phyloP scores from a whole-genome alignment of 2,329 filamentous ascomycete genomes.

The Alternaria sp. region DNA sequence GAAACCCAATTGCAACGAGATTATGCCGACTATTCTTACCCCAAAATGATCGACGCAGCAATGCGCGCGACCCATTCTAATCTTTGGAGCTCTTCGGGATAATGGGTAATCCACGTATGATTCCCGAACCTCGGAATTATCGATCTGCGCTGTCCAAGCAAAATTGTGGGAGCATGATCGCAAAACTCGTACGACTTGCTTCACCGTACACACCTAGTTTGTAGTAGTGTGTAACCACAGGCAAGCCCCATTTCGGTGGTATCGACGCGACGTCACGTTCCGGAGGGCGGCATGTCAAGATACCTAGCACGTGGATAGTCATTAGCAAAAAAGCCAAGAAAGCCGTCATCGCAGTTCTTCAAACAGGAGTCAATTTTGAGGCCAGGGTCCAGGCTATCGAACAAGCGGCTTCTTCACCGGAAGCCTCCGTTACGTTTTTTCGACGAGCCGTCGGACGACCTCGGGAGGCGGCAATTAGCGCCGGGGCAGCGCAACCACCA shows the following conservation, averaged over 20 bases:
- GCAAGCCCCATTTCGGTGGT: not conserved
- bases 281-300: not conserved
- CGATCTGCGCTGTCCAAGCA: not conserved
- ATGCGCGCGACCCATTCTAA: not conserved
- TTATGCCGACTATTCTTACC: not conserved
- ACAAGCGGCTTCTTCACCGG: not conserved
- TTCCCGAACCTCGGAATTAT: not conserved
- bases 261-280: not conserved
- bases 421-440: not conserved
- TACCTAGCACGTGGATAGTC: not conserved
- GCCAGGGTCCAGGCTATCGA: not conserved
- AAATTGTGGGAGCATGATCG: not conserved
- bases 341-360: not conserved
- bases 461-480: not conserved
- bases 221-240: not conserved
- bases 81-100: not conserved
- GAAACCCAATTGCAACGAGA: not conserved
- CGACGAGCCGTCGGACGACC: not conserved
- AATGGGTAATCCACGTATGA: not conserved
- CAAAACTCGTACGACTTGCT: not conserved
- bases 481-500: not conserved
- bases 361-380: not conserved
- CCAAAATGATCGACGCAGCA: not conserved
- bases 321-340: not conserved
- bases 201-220: not conserved